A percentile compares a stretch with the other conserved stretches of the same genome.
These are phyloP conservation scores for Nosema granulosis DNA, from an alignment of 371 early-diverging fungal genomes.

Conservation along the genomic window DNA sequence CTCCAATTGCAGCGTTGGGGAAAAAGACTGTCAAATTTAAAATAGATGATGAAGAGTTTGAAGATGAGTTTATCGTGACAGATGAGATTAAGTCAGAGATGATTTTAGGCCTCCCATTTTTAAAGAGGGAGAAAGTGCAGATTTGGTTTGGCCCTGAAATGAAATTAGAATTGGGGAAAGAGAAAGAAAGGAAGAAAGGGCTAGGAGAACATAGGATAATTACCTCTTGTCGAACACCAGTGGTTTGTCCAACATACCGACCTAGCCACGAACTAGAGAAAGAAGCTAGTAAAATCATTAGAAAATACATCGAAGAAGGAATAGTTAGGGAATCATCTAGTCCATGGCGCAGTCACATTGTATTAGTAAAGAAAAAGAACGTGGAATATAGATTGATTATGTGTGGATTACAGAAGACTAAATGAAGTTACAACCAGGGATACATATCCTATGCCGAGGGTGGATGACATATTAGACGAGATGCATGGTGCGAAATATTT, in stretches of 20 bases:
- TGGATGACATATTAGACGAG: neutral
- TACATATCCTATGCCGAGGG: neutral
- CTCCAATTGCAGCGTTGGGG: neutral
- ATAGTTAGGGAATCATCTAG: slow-evolving; percentile 21
- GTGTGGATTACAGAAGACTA: slow-evolving; percentile 7
- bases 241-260: too few relatives aligned
- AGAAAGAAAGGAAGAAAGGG: too few relatives aligned
- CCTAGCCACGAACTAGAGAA: too few relatives aligned
- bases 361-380: too few relatives aligned
- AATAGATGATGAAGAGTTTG: neutral
- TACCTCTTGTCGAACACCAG: too few relatives aligned
- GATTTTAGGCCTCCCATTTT: too few relatives aligned
- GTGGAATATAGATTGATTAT: neutral
- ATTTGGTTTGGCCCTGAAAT: too few relatives aligned
- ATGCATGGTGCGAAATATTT: neutral
- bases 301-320: slow-evolving; percentile 11
- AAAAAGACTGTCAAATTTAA: neutral
- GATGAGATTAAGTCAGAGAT: too few relatives aligned
- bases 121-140: too few relatives aligned
- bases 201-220: too few relatives aligned
- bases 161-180: too few relatives aligned
- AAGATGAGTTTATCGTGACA: slow-evolving; percentile 3
- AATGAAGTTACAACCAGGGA: neutral
- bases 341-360: slow-evolving; percentile 30
- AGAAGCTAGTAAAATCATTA: neutral